A percentile compares a stretch with the other conserved stretches of the same genome.
These are phyloP conservation scores for Aspergillus awamori DNA, from an alignment of 2,329 filamentous ascomycete species.

Conservation along the genomic window DNA sequence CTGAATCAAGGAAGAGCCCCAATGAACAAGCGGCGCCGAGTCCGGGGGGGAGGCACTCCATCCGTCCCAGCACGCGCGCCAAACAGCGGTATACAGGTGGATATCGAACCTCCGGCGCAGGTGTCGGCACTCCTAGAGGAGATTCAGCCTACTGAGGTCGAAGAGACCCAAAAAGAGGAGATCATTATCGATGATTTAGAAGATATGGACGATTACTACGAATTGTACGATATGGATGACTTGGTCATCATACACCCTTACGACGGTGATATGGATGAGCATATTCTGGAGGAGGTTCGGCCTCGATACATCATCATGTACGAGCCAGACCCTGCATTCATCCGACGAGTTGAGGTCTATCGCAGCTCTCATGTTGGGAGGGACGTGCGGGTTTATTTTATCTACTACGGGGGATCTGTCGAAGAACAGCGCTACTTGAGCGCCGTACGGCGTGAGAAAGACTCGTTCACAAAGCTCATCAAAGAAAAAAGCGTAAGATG, in stretches of 20 bases:
- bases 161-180: slow-evolving; percentile 69
- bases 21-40: slow-evolving; percentile 80
- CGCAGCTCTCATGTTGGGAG: slow-evolving; percentile 88
- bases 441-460: slow-evolving; percentile 89
- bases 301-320: slow-evolving; percentile 98
- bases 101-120: slow-evolving; percentile 75
- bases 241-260: slow-evolving; percentile 89
- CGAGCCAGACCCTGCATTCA: slow-evolving; percentile 92
- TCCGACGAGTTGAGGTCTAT: slow-evolving; percentile 92
- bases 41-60: slow-evolving; percentile 74
- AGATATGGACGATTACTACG: slow-evolving; percentile 88
- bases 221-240: slow-evolving; percentile 88
- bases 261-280: slow-evolving; percentile 93
- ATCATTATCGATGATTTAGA: slow-evolving; percentile 78
- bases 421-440: slow-evolving; percentile 94
- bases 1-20: slow-evolving; percentile 61
- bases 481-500: slow-evolving; percentile 73
- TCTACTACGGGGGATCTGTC: slow-evolving; percentile 93
- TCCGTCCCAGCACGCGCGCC: slow-evolving; percentile 65
- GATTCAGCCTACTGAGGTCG: slow-evolving; percentile 76
- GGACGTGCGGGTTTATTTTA: slow-evolving; percentile 90
- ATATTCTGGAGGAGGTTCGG: slow-evolving; percentile 90
- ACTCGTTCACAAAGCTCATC: slow-evolving; percentile 92
- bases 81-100: slow-evolving; percentile 74
- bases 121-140: slow-evolving; percentile 81